Percentiles rank a stretch among this genome's conserved stretches.
Conservation (phyloP, 2,329 filamentous ascomycete species). For the Colletotrichum shisoi region DNA sequence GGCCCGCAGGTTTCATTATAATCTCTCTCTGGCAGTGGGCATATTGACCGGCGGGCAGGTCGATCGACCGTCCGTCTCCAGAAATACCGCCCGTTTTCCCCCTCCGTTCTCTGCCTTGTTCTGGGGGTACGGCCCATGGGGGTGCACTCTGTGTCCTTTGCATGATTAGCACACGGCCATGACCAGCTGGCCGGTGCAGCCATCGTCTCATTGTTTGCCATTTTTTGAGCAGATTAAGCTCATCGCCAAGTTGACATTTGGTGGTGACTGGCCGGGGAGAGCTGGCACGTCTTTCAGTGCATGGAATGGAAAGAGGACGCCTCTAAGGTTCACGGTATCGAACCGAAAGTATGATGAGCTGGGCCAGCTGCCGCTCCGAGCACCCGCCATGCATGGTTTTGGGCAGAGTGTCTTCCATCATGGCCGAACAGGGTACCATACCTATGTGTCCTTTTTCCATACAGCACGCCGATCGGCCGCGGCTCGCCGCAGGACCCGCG, state of each 20-base stretch:
- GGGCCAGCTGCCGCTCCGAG: conserved; percentile 26
- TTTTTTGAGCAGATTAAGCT: conserved; percentile 21
- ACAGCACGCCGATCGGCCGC: conserved; percentile 34
- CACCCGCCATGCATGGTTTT: conserved; percentile 25
- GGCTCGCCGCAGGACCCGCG: conserved; percentile 31
- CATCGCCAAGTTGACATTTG: conserved; percentile 28
- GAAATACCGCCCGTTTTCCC: conserved; percentile 1
- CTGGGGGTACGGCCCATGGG: conserved; percentile 5
- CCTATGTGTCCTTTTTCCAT: conserved; percentile 14
- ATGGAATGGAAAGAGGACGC: neutral
- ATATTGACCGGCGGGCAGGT: conserved; percentile 13
- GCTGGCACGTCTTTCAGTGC: conserved; percentile 22
- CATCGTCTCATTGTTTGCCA: conserved; percentile 11
- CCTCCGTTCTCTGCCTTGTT: neutral
- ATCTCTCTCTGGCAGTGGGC: conserved; percentile 15
- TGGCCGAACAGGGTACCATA: conserved; percentile 15
- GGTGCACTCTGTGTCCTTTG: conserved; percentile 10
- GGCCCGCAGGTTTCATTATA: conserved; percentile 19
- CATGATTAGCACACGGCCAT: conserved; percentile 9
- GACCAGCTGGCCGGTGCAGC: conserved; percentile 7
- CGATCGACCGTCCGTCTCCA: conserved; percentile 8
- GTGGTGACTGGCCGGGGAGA: conserved; percentile 20
- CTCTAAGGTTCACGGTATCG: conserved; percentile 10
- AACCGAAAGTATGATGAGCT: conserved; percentile 24
- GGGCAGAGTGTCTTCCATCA: conserved; percentile 12